phyloP scores from a whole-genome alignment of 345 rosid genomes.

The Brassica rapa region DNA sequence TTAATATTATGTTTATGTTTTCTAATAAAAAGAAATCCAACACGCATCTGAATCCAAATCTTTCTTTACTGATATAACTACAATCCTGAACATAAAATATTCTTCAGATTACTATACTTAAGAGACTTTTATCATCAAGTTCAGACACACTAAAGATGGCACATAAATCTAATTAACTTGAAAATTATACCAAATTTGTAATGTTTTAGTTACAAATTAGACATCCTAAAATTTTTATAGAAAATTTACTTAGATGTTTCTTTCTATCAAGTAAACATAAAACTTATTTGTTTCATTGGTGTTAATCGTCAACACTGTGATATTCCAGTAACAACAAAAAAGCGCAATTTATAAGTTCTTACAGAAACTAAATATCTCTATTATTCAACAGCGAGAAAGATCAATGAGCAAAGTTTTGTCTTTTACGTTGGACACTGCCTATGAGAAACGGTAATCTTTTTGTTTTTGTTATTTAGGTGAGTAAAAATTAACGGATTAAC shows the following conservation, averaged over 20 bases:
- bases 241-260: slow-evolving; percentile 6
- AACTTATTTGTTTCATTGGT: neutral
- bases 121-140: slow-evolving; percentile 21
- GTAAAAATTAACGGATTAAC: too few relatives aligned
- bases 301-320: neutral
- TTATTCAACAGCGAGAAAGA: neutral
- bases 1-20: slow-evolving; percentile 7
- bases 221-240: neutral
- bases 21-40: slow-evolving; percentile 35
- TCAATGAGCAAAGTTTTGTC: neutral
- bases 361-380: neutral
- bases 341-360: neutral
- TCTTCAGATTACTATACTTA: slow-evolving; percentile 11
- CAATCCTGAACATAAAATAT: slow-evolving; percentile 33
- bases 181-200: neutral
- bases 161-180: neutral
- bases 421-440: neutral
- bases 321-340: neutral
- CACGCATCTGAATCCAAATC: slow-evolving; percentile 42
- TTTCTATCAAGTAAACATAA: neutral
- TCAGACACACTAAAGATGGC: slow-evolving; percentile 9
- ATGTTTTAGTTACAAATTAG: neutral
- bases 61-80: slow-evolving; percentile 36
- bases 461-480: neutral
- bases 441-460: neutral